Base-by-base conservation (phyloP, 208 protist species). In the Wallacemonas sp. region DNA sequence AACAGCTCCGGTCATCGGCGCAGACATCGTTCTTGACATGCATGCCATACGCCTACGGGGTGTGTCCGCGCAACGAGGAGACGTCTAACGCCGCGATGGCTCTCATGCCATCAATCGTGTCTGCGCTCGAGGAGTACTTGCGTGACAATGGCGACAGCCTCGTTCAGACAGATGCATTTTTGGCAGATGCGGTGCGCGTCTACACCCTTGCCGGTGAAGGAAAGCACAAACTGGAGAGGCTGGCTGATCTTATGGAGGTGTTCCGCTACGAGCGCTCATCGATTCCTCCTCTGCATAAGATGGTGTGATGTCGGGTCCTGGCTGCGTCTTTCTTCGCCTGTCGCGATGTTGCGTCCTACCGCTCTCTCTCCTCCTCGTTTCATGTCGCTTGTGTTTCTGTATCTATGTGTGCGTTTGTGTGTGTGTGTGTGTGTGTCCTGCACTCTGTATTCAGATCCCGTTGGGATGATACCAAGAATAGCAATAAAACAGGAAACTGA, bases 231-330 rank as follows among this genome's bases (percentile, higher is more conserved):
- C 44, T 92, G 67, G 77, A 82, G 8, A 41, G 71, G 11, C 33
- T 95, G 59, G 65, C 70, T 5, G 75, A 87, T 60, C 49, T 95
- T 54, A n/a, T 95, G 22, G 89, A 95, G 66, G 79, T 88, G 15
- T 92, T 89, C 59, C 75, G 83, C 8, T 88, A 75, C 33, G 85
- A 92, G 28, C 60, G 72, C 2, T 55, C 72, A 3, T 84, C 78
- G 2, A 66, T 88, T n/a, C 85, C 89, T 19, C 62, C 44, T 33
- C 59, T 95, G 27, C 81, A 87, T 51, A 80, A 77, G 12, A 72
- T 93, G 39, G 59, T 88, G 30, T 90, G 49, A 65, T 24, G 24
- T 30, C 36, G 14, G 9, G 36, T 41, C 36, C 14, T 6, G 36
- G 6, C 36, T 41, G 9, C 9, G 14, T 6, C 36, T 41, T 6